Conservation (phyloP, 768 basidiomycete genomes). For the Podaxis sp. region DNA sequence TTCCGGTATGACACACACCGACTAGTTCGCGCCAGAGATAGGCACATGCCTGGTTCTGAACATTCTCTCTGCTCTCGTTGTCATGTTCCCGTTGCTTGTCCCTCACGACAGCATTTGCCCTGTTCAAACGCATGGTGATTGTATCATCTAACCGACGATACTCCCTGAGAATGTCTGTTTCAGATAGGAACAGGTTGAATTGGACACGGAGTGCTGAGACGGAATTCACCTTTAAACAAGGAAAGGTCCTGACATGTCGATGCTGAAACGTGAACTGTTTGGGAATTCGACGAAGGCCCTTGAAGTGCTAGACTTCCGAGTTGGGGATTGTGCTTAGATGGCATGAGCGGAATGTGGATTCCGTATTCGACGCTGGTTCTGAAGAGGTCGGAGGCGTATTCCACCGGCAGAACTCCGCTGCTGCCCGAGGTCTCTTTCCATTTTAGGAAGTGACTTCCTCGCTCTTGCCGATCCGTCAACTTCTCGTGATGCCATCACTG, state of each 20-base stretch:
- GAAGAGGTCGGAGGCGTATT: background rate
- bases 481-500: background rate
- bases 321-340: constrained; percentile 39
- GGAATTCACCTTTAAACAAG: constrained; percentile 67
- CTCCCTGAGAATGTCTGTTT: constrained; percentile 74
- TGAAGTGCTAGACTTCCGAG: constrained; percentile 73
- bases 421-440: background rate
- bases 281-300: constrained; percentile 56
- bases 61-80: constrained; percentile 42
- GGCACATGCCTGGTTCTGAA: constrained; percentile 75
- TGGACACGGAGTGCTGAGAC: background rate
- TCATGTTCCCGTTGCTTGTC: constrained; percentile 62
- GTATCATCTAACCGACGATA: constrained; percentile 80
- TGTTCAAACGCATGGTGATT: constrained; percentile 79
- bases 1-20: constrained; percentile 44
- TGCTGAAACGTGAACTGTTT: constrained; percentile 70
- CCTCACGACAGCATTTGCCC: constrained; percentile 72
- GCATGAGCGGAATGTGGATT: constrained; percentile 25
- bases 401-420: background rate
- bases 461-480: background rate
- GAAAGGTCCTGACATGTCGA: constrained; percentile 74
- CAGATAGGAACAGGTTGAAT: constrained; percentile 5
- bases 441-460: background rate
- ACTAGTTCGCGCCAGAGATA: constrained; percentile 79
- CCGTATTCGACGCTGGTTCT: background rate